Base-by-base conservation (phyloP, 2,329 filamentous ascomycete species). In the Aureobasidium melanogenum region DNA sequence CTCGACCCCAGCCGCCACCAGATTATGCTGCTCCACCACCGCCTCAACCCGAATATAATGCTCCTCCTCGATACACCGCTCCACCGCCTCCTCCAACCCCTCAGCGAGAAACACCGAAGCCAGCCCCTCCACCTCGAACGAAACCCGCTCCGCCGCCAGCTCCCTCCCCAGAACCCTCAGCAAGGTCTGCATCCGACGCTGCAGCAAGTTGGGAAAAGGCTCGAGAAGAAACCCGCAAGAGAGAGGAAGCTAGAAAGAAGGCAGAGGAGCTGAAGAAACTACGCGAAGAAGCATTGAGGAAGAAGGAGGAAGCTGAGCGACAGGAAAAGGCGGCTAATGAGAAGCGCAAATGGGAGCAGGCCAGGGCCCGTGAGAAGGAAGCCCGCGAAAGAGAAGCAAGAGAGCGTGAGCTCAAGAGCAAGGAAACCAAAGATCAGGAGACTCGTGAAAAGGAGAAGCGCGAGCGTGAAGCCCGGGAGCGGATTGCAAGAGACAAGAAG, bases 151-250 rank as follows among this genome's bases (percentile, higher is more conserved):
- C 69, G 57, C 66, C 67, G 22, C 58, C 65, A 36, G 65, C 67
- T 9, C 63, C 66, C 44, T 61, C 67, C 24, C 63, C 66, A 8
- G 69, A 65, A 34, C 62, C 68, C 8, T 65, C 64, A 28, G 61
- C 67, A 9, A 68, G 50, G 63, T 66, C 62, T 62, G 77, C 82
- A 0, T 30, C 56, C 4, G 56, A 59, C 17, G 56, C 56, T 32
- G 56, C 56, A 32, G 38, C 56, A 7, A 50, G 43, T 12, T 88
- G 86, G 86, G 85, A 88, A 66, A 87, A 84, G 70, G 86, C 85
- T 3, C 78, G 86, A 59, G 86, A 89, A 68, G 86, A 88, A 66
- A 87, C 82, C 22, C 77, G 82, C 46, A 81, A 78, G 62, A 80
- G 81, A 60, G 85, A 87, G 66, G 85, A 86, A 65, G 84, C 88